These are phyloP conservation scores for Aspergillus cristatus DNA, from an alignment of 495 filamentous ascomycete species.

Conservation along the genomic window DNA sequence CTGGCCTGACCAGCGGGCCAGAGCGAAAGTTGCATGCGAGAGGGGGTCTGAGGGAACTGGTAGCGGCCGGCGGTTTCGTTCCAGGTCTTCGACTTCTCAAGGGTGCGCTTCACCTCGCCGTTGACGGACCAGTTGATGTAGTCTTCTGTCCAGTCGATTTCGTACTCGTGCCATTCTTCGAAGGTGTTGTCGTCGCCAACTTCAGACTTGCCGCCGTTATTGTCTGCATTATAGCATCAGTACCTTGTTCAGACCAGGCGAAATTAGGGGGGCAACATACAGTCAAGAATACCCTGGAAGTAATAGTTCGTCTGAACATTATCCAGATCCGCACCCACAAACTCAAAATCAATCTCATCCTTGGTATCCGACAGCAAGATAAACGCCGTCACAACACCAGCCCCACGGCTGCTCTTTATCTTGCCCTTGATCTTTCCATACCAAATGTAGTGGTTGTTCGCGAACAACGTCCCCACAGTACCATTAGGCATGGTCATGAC, in stretches of 20 bases:
- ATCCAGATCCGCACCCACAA: constrained; percentile 68
- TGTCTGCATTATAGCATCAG: constrained; percentile 42
- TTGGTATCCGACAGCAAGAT: constrained; percentile 91
- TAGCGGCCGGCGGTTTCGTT: constrained; percentile 76
- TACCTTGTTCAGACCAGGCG: constrained; percentile 3
- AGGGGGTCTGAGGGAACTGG: constrained; percentile 84
- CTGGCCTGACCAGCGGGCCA: constrained; percentile 82
- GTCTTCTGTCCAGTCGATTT: constrained; percentile 88
- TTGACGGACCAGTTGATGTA: constrained; percentile 78
- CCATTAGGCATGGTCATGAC: constrained; percentile 85
- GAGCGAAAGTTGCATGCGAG: constrained; percentile 89
- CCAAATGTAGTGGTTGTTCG: constrained; percentile 89
- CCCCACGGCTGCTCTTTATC: constrained; percentile 75
- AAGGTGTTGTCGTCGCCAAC: constrained; percentile 59
- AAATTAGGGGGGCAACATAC: constrained; percentile 49
- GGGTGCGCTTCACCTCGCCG: constrained; percentile 60
- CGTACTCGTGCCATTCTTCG: constrained; percentile 77
- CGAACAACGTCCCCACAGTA: constrained; percentile 73
- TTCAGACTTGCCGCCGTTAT: constrained; percentile 61
- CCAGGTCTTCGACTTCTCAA: constrained; percentile 69
- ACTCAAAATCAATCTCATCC: constrained; percentile 98
- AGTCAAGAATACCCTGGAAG: constrained; percentile 87
- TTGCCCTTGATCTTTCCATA: constrained; percentile 86
- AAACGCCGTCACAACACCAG: constrained; percentile 90
- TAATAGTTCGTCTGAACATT: constrained; percentile 92